phyloP scores from a whole-genome alignment of 495 filamentous ascomycete genomes.

The Haplographium delicatum region DNA sequence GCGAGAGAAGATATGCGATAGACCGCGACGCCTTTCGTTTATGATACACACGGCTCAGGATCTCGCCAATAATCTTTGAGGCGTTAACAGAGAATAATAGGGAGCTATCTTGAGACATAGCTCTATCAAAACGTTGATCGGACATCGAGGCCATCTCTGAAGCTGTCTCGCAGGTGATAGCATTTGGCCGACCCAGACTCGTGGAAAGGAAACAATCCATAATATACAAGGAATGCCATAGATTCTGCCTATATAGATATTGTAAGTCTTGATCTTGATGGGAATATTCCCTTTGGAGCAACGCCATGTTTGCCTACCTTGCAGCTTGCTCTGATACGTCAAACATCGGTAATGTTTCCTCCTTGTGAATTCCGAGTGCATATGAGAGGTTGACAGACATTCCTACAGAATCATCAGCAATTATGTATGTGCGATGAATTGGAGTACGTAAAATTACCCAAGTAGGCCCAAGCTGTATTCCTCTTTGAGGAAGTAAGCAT shows the following conservation, averaged over 20 bases:
- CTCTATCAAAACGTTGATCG: not conserved
- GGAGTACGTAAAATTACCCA: not conserved
- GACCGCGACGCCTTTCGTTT: conserved; percentile 7
- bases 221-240: conserved; percentile 9
- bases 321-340: not conserved
- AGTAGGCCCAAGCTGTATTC: conserved; percentile 1
- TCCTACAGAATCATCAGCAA: conserved; percentile 5
- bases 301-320: not conserved
- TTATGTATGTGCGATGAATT: not conserved
- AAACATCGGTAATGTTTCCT: conserved; percentile 9
- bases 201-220: conserved; percentile 6
- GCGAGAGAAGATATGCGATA: conserved; percentile 3
- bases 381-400: conserved; percentile 7
- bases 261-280: not conserved
- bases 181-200: conserved; percentile 3
- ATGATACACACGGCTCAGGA: conserved; percentile 6
- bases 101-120: not conserved
- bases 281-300: not conserved
- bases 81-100: conserved; percentile 1
- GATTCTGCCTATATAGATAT: not conserved
- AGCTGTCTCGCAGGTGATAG: not conserved
- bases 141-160: not conserved
- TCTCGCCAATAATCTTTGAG: conserved; percentile 6
- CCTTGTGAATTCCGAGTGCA: conserved; percentile 8
- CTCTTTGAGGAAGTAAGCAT: conserved; percentile 10